Evolutionary conservation across 306 rosid species (phyloP), one percentile per base, ranked within the genome.

Genomic region (Quercus mongolica): DNA sequence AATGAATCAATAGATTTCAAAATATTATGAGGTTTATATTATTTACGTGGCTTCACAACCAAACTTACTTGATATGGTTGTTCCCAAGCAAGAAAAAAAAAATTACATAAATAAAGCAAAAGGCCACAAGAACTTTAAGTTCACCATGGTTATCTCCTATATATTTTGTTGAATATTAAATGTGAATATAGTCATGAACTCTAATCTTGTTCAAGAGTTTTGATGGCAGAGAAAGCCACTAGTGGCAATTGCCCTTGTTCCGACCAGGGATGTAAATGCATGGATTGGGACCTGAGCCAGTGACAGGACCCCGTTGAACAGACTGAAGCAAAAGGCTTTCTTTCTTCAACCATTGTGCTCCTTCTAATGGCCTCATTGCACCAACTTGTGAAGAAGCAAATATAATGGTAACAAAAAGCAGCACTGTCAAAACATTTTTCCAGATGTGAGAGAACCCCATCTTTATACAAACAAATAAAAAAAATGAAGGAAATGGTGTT

Each of bases 181-280:
- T 75, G 41, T 49, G 13, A 28, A 41, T 41, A 41, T 38, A 38
- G 46, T 38, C 11, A 38, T 38, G 46, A 38, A 38, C 46, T 38
- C 46, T 2, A 38, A 38, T 38, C 46, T 38, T 38, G 46, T 38
- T 38, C 46, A 2, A 38, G 11, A 38, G 11, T 38, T 38, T 38
- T 7, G 46, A 38, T 38, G 11, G 46, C 46, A 38, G 46, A 38
- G 46, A 38, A 38, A 7, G 59, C 4, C 6, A 25, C 61, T 56
- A 56, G 20, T n/a, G 35, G 79, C 72, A 80, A 0, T 0, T 19
- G 9, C 82, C 82, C 12, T 74, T 6, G 58, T 58, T 19, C 12
- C 19, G 81, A 13, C 83, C 75, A 7, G 84, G 69, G 61, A 84
- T 28, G 75, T 80, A 6, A 55, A 78, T 76, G 78, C 84, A 84